phyloP scores from a whole-genome alignment of 2,329 filamentous ascomycete species.

The Neocucurbitaria cava region DNA sequence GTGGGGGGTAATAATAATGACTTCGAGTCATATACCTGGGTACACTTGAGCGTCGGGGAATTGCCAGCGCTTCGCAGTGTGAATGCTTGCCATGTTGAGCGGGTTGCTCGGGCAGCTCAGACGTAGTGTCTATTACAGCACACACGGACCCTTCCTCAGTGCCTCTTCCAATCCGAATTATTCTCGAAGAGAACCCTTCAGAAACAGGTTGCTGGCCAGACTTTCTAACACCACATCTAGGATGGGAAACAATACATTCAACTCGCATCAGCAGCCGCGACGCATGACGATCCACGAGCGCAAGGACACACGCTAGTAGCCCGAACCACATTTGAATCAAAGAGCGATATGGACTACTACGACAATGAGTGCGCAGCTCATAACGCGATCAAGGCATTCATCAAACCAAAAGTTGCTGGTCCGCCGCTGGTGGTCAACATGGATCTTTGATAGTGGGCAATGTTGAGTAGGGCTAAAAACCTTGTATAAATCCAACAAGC shows the following conservation, averaged over 20 bases:
- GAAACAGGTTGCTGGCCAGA: background rate
- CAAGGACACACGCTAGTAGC: conserved; percentile 71
- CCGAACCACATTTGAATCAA: conserved; percentile 67
- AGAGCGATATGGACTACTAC: conserved; percentile 75
- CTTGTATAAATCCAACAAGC: no score
- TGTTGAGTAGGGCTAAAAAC: no score
- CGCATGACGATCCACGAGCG: conserved; percentile 64
- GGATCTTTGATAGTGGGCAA: conserved; percentile 19
- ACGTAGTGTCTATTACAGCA: no score
- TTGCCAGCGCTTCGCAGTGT: background rate
- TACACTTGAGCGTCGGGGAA: background rate
- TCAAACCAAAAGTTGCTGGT: conserved; percentile 35
- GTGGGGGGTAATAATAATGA: conserved; percentile 3
- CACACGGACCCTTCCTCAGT: no score
- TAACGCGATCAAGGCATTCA: conserved; percentile 53
- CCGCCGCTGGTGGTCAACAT: conserved; percentile 41
- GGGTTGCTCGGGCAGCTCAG: background rate
- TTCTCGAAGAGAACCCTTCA: no score
- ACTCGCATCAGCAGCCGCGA: conserved; percentile 61
- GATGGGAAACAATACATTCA: conserved; percentile 75
- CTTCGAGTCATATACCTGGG: conserved; percentile 6
- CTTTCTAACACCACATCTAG: conserved; percentile 53
- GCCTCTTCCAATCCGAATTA: no score
- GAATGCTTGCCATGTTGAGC: background rate
- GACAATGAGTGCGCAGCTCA: conserved; percentile 67